Evolutionary conservation across 768 basidiomycete species (phyloP).

Genomic region (Lepiota subincarnata): DNA sequence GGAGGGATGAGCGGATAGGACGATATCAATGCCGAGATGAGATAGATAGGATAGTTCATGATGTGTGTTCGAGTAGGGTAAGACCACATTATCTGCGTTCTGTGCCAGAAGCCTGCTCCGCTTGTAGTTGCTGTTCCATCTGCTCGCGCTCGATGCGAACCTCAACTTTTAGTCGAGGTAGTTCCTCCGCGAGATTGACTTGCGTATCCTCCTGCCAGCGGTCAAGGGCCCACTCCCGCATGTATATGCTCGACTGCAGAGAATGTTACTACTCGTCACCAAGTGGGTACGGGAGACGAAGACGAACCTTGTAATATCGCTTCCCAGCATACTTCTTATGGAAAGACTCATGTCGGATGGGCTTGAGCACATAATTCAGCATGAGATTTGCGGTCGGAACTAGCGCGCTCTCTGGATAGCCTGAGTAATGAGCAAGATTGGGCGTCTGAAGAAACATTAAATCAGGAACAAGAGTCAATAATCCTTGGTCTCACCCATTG

Average conservation of each 20-base stretch:
- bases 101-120: slow-evolving; percentile 6
- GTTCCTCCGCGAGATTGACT: slow-evolving; percentile 56
- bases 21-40: slow-evolving; percentile 5
- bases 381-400: slow-evolving; percentile 89
- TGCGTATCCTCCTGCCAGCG: slow-evolving; percentile 63
- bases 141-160: slow-evolving; percentile 39
- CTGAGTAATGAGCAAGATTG: slow-evolving; percentile 90
- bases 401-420: slow-evolving; percentile 82
- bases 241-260: slow-evolving; percentile 71
- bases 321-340: slow-evolving; percentile 92
- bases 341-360: slow-evolving; percentile 78
- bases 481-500: slow-evolving; percentile 75
- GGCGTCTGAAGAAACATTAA: slow-evolving; percentile 45
- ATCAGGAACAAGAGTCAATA: slow-evolving; percentile 4
- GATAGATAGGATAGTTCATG: slow-evolving; percentile 12
- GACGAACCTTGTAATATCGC: slow-evolving; percentile 76
- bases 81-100: slow-evolving; percentile 7
- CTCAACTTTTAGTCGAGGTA: slow-evolving; percentile 55
- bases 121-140: slow-evolving; percentile 23
- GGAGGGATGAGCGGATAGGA: slow-evolving; percentile 7
- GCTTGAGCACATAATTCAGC: slow-evolving; percentile 87
- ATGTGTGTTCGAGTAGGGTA: not conserved
- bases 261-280: not conserved
- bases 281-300: not conserved
- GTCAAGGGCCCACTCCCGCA: slow-evolving; percentile 80